phyloP scores from a whole-genome alignment of 2,329 filamentous ascomycete species.

The Ophiostoma quercus region DNA sequence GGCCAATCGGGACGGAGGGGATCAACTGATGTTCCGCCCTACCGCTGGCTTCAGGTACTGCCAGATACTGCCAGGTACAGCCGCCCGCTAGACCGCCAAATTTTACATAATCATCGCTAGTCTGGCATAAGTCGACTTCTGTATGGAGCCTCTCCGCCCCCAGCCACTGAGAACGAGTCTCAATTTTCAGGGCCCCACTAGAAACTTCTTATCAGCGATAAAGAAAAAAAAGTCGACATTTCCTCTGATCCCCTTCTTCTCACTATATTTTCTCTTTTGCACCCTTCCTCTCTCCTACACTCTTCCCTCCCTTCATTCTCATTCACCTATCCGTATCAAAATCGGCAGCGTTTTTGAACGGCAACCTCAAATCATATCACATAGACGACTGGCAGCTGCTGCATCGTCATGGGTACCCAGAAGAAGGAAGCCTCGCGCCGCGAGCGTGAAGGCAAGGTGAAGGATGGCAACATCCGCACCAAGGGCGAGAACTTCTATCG shows the following conservation, averaged over 20 bases:
- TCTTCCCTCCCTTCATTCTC: constrained; percentile 1
- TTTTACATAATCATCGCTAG: neutral
- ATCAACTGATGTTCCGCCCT: constrained; percentile 19
- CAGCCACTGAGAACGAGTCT: constrained; percentile 20
- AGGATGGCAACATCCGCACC: constrained; percentile 83
- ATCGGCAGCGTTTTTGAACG: constrained; percentile 20
- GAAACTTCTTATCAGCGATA: constrained; percentile 27
- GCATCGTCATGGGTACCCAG: constrained; percentile 26
- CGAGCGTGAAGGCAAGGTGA: constrained; percentile 75
- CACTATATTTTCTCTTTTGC: constrained; percentile 17
- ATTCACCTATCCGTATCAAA: constrained; percentile 17
- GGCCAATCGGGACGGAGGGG: constrained; percentile 16
- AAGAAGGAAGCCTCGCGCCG: constrained; percentile 88
- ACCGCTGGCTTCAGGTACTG: neutral
- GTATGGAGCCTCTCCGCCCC: constrained; percentile 11
- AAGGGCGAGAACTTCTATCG: constrained; percentile 99
- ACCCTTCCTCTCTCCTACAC: neutral
- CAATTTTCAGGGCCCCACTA: constrained; percentile 21
- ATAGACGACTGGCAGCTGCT: constrained; percentile 12
- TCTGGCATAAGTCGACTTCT: neutral
- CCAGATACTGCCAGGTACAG: neutral
- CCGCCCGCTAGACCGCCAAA: neutral
- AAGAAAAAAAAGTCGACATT: constrained; percentile 22
- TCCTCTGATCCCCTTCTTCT: constrained; percentile 11
- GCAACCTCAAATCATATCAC: neutral